phyloP scores from a whole-genome alignment of 108 stramenopile species.

The Cylindrotheca closterium region DNA sequence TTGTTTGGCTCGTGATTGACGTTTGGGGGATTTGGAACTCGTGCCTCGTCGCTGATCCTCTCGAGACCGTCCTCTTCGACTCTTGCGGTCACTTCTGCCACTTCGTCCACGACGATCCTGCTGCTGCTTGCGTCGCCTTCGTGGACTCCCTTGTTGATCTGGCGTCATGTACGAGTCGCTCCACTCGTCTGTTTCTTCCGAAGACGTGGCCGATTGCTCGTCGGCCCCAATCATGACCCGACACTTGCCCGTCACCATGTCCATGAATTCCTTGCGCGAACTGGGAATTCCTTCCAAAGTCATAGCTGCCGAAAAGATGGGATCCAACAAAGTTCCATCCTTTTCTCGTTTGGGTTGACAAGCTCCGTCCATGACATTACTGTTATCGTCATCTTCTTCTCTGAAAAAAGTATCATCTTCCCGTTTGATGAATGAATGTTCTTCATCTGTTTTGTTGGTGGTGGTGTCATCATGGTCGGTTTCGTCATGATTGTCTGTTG shows the following conservation, averaged over 20 bases:
- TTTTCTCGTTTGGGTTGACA: too few relatives aligned
- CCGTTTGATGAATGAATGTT: too few relatives aligned
- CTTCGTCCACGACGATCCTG: neutral
- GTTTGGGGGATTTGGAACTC: too few relatives aligned
- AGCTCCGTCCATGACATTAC: too few relatives aligned
- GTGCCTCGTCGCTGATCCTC: neutral
- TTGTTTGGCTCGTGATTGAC: too few relatives aligned
- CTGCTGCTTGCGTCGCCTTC: neutral
- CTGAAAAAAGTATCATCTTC: too few relatives aligned
- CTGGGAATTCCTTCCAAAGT: neutral
- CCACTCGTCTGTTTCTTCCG: neutral
- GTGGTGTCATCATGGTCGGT: too few relatives aligned
- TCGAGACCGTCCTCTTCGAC: neutral
- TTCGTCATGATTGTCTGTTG: too few relatives aligned
- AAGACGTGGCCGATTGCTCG: neutral
- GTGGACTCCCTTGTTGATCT: neutral
- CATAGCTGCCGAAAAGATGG: neutral
- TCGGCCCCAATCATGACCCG: neutral
- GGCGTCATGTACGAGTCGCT: neutral
- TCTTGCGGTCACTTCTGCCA: neutral
- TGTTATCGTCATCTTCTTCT: too few relatives aligned
- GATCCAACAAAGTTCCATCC: neutral
- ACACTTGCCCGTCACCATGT: neutral
- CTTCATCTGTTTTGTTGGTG: too few relatives aligned
- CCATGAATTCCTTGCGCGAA: neutral